phyloP scores from a whole-genome alignment of 192 early-diverging fungal species.

The Helicostylum pulchrum region DNA sequence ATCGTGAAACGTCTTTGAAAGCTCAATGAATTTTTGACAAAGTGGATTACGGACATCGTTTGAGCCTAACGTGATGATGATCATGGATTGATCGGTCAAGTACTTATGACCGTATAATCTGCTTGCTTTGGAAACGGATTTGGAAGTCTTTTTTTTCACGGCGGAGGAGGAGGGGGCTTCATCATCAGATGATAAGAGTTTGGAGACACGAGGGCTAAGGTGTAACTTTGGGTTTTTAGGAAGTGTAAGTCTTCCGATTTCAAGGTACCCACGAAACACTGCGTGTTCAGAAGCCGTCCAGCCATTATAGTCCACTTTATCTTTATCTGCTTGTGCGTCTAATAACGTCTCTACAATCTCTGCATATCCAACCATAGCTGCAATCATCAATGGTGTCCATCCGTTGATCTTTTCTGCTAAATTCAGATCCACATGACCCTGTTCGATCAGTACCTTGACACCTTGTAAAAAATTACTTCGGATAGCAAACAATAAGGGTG shows the following conservation, averaged over 20 bases:
- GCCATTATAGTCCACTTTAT: slow-evolving; percentile 43
- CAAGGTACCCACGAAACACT: slow-evolving; percentile 54
- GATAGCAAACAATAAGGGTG: slow-evolving; percentile 52
- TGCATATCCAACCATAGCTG: slow-evolving; percentile 59
- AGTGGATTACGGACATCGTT: slow-evolving; percentile 48
- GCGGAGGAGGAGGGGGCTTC: neutral
- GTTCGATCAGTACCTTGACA: slow-evolving; percentile 44
- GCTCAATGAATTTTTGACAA: slow-evolving; percentile 40
- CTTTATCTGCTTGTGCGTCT: slow-evolving; percentile 47
- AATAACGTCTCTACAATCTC: slow-evolving; percentile 52
- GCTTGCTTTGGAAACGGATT: slow-evolving; percentile 36
- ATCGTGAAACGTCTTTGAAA: slow-evolving; percentile 33
- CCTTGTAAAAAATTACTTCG: slow-evolving; percentile 52
- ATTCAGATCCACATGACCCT: slow-evolving; percentile 40
- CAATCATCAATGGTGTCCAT: slow-evolving; percentile 61
- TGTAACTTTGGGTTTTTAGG: slow-evolving; percentile 13
- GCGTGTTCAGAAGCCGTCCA: slow-evolving; percentile 67
- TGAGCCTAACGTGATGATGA: slow-evolving; percentile 63
- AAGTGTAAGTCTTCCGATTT: slow-evolving; percentile 46
- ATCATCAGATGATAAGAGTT: slow-evolving; percentile 2
- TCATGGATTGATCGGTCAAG: slow-evolving; percentile 55
- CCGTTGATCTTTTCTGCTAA: slow-evolving; percentile 54
- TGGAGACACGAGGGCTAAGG: slow-evolving; percentile 2
- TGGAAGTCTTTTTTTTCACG: neutral
- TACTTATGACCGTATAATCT: slow-evolving; percentile 61